These are phyloP conservation scores for Leccinum olivaceoglutinosum DNA, from an alignment of 1,284 basidiomycete genomes.

Conservation along the genomic window DNA sequence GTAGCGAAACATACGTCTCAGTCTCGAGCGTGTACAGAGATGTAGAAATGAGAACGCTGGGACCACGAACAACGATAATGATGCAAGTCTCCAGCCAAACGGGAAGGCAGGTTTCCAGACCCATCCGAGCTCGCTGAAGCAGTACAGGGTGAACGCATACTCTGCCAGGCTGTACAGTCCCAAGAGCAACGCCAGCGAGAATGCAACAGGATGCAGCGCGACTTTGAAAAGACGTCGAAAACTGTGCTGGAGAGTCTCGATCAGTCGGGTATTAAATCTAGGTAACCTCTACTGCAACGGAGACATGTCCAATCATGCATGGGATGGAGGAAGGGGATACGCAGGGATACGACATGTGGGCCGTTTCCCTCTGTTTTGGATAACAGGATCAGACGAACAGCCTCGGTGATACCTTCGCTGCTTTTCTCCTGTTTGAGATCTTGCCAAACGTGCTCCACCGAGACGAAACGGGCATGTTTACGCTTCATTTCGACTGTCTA, in stretches of 20 bases:
- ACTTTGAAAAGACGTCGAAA: background rate
- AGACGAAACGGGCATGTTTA: background rate
- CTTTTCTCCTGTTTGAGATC: background rate
- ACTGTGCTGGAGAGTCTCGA: background rate
- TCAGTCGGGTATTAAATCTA: background rate
- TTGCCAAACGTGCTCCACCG: background rate
- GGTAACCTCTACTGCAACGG: background rate
- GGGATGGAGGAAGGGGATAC: background rate
- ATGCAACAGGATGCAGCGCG: background rate
- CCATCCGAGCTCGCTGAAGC: background rate
- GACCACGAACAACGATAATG: slow-evolving; percentile 12
- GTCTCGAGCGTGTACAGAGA: background rate
- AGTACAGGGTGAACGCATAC: slow-evolving; percentile 6
- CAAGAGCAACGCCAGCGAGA: slow-evolving; percentile 4
- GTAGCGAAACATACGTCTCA: slow-evolving; percentile 8
- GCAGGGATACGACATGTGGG: background rate
- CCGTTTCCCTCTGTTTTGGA: background rate
- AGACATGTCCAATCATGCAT: background rate
- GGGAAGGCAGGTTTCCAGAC: slow-evolving; percentile 20
- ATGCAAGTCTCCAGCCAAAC: slow-evolving; percentile 16
- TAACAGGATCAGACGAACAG: background rate
- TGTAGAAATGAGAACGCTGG: slow-evolving; percentile 11
- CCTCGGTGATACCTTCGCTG: background rate
- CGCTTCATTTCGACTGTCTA: too few species aligned
- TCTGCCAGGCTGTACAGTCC: slow-evolving; percentile 14